Base-by-base conservation (phyloP, 1,284 basidiomycete genomes). In the Ustilago bromivora region DNA sequence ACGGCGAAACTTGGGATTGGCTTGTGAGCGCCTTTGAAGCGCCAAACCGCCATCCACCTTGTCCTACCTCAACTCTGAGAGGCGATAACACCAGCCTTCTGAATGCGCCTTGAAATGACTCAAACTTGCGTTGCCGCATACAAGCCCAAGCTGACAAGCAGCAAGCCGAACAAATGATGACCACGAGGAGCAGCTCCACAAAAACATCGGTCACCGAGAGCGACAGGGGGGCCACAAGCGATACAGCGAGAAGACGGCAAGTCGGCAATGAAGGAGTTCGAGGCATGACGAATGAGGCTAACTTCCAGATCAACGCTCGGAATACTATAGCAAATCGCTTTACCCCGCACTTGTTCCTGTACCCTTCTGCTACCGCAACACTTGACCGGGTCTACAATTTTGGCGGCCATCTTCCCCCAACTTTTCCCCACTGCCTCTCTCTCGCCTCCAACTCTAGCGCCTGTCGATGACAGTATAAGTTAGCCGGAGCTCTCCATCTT, bases 1-100 rank as follows among this genome's bases (percentile, higher is more conserved):
- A 36, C 13, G 58, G 58, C 49, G 58, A 60, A 60, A 60, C 58
- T 52, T n/a, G 17, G 11, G 12, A 49, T 51, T 54, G 52, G 52
- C 52, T 54, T 36, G 52, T 54, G 52, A 32, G 34, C 52, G 51
- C 32, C 31, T 17, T 3, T 28, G 23, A 28, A 28, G 23, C 23
- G 23, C 23, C 23, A 28, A 28, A 28, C 23, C 23, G 23, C 23
- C 3, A 28, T 28, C 23, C 23, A 28, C 23, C 23, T 28, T 28
- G 23, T 28, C 23, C 23, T 28, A 28, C 23, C 2, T 23, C 2
- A 23, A 23, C 23, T 23, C 23, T 23, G 23, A 23, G 23, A 23
- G 23, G 23, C 23, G 23, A 23, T 23, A 23, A 23, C 23, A 23
- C 23, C 23, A 23, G 23, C 23, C 23, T 23, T 23, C 23, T 23